Base-by-base conservation (phyloP, 495 filamentous ascomycete species). In the Lasiosphaeriaceae sp. region DNA sequence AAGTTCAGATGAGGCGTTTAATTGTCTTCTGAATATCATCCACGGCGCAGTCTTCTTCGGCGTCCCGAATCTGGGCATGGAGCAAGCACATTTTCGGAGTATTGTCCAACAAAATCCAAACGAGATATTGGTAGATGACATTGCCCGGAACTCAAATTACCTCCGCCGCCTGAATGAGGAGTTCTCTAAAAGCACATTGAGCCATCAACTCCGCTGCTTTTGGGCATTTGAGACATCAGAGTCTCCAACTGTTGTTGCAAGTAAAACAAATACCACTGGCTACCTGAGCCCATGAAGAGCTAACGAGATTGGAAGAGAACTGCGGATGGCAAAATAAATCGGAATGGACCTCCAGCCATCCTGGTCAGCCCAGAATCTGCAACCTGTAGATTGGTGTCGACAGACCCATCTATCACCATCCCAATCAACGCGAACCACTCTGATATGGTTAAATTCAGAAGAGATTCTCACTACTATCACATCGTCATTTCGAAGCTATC, bases 31-130 rank as follows among this genome's bases (percentile, higher is more conserved):
- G 5, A 35, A 55, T 21, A 37, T 48, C 1, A 39, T 69, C 3
- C 57, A 41, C 45, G 68, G 68, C 12, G 64, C 56, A 11, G 47
- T 71, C 12, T 67, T 67, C 43, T 69, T 71, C 29, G 68, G 68
- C 21, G 68, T 71, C 2, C 68, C 68, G 0, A 65, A 50, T 44
- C 45, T 57, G n/a, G 68, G 68, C 45, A 71, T 71, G 61, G 56
- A 66, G 34, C 45, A 56, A 12, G 39, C 47, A 2, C 60, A 61
- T 50, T 56, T 71, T 12, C 39, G 31, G 3, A 56, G 57, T 11
- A 63, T 69, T 41, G 64, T 65, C 12, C 51, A 60, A 46, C 53
- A 55, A 14, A 61, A 71, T 20, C 59, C 60, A 9, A 67, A 65
- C 20, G 31, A 34, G 21, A 22, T 46, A 11, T 51, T 62, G 6